Base-by-base conservation (phyloP, 2,329 filamentous ascomycete genomes). In the Nothomitra cinnamomea region DNA sequence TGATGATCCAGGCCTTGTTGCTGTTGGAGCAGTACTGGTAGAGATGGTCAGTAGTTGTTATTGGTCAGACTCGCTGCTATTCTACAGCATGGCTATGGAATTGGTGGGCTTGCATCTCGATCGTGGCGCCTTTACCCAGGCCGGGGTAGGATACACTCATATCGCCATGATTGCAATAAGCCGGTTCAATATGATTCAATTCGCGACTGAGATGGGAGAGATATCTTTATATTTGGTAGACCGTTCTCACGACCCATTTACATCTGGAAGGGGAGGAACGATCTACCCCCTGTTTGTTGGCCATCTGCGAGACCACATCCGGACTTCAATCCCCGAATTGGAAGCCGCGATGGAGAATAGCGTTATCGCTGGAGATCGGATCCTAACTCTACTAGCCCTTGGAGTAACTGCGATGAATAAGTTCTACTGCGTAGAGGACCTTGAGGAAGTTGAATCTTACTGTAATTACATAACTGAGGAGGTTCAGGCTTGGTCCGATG, bases 391-490 rank as follows among this genome's bases (percentile, higher is more conserved):
- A 32, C 69, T 89, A 8, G 83, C 82, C 59, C 78, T 84, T 52
- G 85, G 83, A 0, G 69, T 87, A 19, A 73, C 76, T 32, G 79
- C 81, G 2, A 75, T 78, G 57, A 76, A 83, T 60, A 80, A 78
- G 58, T 76, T 88, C 54, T 87, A 82, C 64, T 76, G 78, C 12
- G 82, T 80, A 58, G 79, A 86, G 57, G 82, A 86, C 55, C 71
- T 80, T 49, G 70, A 72, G 13, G 85, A 89, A 54, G 68, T 87
- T 0, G 84, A 88, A 62, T 74, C 75, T 0, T 85, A 80, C 62
- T 83, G 82, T 59, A 75, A 79, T 49, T 85, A 82, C 56, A 76
- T 80, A n/a, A 83, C 81, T 56, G 77, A 87, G 56, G 85, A 88
- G 57, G 77, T 86, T 55, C 78, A 78, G 1, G 79, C 82, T 51